These are phyloP conservation scores for Kodamaea plutei DNA, from an alignment of 1,139 yeast species.

Conservation along the genomic window DNA sequence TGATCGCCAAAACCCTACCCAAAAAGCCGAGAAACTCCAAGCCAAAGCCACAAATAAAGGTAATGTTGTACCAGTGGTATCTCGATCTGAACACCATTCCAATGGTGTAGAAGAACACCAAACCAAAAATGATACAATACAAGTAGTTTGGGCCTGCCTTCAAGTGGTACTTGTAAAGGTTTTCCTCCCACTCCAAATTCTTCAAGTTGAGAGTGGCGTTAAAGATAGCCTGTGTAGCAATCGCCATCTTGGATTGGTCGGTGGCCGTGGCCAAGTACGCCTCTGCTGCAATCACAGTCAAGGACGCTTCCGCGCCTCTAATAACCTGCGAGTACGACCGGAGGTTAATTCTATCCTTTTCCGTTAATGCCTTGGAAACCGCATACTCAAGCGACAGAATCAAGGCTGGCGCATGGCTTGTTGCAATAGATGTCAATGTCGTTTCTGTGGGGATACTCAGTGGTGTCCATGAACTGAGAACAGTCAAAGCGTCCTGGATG, in stretches of 20 bases:
- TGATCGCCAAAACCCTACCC: constrained; percentile 49
- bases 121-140: constrained; percentile 24
- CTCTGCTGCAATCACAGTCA: constrained; percentile 32
- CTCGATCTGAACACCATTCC: constrained; percentile 34
- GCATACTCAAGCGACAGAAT: constrained; percentile 16
- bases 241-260: constrained; percentile 20
- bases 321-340: constrained; percentile 20
- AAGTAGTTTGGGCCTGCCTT: constrained; percentile 29
- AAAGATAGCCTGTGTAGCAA: constrained; percentile 31
- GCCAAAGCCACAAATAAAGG: constrained; percentile 57
- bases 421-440: constrained; percentile 15
- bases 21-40: constrained; percentile 71
- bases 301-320: constrained; percentile 38
- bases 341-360: constrained; percentile 8
- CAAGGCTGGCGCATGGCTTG: constrained; percentile 21
- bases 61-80: constrained; percentile 72
- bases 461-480: constrained; percentile 19
- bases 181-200: constrained; percentile 24
- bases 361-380: constrained; percentile 11
- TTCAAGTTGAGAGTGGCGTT: constrained; percentile 31
- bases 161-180: constrained; percentile 22
- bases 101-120: constrained; percentile 21
- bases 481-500: too few relatives aligned
- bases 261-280: constrained; percentile 40
- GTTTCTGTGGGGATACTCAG: constrained; percentile 20